Evolutionary conservation across 305 asterid species (phyloP), one percentile per base, ranked within the genome.

Genomic region (Petunia hybrid): DNA sequence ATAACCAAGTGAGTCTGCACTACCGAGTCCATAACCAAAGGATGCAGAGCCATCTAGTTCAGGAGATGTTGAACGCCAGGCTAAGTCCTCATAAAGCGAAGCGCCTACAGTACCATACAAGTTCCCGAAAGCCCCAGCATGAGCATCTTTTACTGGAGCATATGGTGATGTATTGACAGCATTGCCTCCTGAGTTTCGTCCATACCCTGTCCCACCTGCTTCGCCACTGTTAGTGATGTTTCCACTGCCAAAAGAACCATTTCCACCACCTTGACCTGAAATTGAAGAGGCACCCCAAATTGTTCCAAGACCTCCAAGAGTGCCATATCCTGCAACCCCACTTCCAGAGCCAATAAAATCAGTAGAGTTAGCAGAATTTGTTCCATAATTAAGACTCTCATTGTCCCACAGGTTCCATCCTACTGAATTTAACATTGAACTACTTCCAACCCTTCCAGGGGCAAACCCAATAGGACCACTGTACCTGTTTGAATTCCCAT

Each of bases 51-150:
- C 88, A 51, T 81, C 89, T n/a, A 85, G 86, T 76, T 83, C 83
- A 2, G 89, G 89, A 77, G 91, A 85, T 39, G 92, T 65, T 78
- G 91, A 80, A 42, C 85, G 89, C 93, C 91, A 87, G 6, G 80
- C 79, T 6, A 79, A 84, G 65, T 87, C 91, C 65, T 79, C 88
- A 42, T 85, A 86, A 68, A 88, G 84, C 3, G 88, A 89, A 62
- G 87, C 80, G 7, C 82, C 83, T 63, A 83, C 89, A 46, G 81
- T 38, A 56, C 81, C 84, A 69, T 76, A 84, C 51, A 84, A 71
- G 79, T 84, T 78, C 14, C 67, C 71, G 4, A 68, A 64, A 76
- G 67, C 76, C 48, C 61, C 41, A 31, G 57, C 76, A 22, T 66
- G 60, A 60, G 10, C 6, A 67, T 71, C 82, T 57, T 40, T 77